Base-by-base conservation (phyloP, 192 early-diverging fungal genomes). In the Backusella australiensis region DNA sequence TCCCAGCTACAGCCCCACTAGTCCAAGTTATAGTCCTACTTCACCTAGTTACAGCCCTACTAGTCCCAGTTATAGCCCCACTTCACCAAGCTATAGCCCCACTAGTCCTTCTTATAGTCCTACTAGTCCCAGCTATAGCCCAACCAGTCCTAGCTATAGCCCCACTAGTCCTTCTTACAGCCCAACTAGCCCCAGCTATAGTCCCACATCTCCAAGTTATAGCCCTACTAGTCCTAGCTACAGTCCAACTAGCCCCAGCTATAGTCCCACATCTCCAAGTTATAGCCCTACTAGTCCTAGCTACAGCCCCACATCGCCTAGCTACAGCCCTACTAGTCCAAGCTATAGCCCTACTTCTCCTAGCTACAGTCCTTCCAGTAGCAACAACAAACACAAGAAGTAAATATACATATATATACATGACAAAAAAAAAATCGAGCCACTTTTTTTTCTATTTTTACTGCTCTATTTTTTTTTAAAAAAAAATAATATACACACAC, bases 341-440 rank as follows among this genome's bases (percentile, higher is more conserved):
- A 84, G 80, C 69, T 94, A 93, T 77, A 90, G 89, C 19, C 94
- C 94, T 1, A 91, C 93, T 21, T 88, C 88, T 44, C 93, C 93
- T 15, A 84, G 82, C 34, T 93, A 90, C 69, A 75, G 78, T 3
- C 86, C 90, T 34, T 94, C 94, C 12, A 88, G 86, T 19, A 92
- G 93, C 11, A 87, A 80, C 44, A 96, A 96, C 79, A 90, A 69
- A 59, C 52, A 53, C 6, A 59, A 59, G 53, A 59, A 59, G 53
- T 59, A 59, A 59, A 19, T 49, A 49, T 59, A 26, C 23, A 59
- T 59, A 59, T 59, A 59, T 59, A 59, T 59, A 59, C 53, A 59
- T 59, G n/a, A 12, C 14, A 49, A 49, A 49, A 23, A 56, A 23
- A 59, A 59, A 21, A 59, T 23, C 6, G n/a, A 53, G 6, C 4